Conservation (phyloP, 2,329 filamentous ascomycete genomes). For the Ceratocystis huliohia region DNA sequence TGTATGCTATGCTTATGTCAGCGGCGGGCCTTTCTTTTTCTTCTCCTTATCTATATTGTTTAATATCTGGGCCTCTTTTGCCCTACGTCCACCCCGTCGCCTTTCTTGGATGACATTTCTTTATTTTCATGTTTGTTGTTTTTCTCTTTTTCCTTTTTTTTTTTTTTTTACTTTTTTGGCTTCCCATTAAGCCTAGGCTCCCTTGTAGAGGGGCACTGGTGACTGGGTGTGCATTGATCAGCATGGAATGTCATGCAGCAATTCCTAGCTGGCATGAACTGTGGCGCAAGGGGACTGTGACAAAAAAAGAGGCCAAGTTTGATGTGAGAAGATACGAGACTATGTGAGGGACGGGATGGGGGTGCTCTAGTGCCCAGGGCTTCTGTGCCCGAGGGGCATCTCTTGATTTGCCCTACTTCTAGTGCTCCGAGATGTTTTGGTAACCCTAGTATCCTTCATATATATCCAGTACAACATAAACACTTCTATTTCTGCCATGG, state of each 20-base stretch:
- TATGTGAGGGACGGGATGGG: not conserved
- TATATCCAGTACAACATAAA: slow-evolving; percentile 7
- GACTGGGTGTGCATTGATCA: not conserved
- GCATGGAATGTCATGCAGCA: not conserved
- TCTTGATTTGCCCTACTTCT: not conserved
- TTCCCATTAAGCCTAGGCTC: not conserved
- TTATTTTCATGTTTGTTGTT: not conserved
- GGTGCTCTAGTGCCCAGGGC: not conserved
- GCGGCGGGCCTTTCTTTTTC: slow-evolving; percentile 1
- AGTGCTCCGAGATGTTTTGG: not conserved
- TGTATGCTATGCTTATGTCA: slow-evolving; percentile 9
- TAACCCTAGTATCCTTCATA: not conserved
- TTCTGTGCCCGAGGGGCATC: not conserved
- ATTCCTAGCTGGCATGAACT: slow-evolving; percentile 9
- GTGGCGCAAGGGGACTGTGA: not conserved
- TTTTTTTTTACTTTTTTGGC: too few relatives aligned
- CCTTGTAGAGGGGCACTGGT: not conserved
- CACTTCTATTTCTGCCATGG: not conserved
- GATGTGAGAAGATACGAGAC: not conserved
- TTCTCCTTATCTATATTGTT: not conserved
- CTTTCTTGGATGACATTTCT: not conserved
- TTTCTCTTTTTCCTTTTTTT: not conserved
- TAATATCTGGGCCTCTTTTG: not conserved
- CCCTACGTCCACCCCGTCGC: not conserved
- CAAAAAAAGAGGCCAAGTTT: not conserved